phyloP scores from a whole-genome alignment of 805 yeast species.

The Barnettozyma sucrosica region DNA sequence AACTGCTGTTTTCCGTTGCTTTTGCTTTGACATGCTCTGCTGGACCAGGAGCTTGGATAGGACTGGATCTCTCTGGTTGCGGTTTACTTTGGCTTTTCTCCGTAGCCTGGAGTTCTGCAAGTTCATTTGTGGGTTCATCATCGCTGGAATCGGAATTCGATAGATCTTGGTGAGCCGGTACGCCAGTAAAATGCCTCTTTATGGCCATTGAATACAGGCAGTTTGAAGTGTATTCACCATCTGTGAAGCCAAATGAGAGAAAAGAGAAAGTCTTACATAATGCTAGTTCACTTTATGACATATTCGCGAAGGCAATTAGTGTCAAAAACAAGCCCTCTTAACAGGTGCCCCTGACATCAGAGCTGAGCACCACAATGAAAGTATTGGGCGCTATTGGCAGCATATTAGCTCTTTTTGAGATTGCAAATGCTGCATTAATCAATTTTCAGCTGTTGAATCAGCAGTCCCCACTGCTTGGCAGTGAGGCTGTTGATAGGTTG shows the following conservation, averaged over 20 bases:
- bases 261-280: neutral
- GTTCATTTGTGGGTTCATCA: neutral
- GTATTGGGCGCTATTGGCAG: neutral
- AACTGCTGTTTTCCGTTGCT: conserved; percentile 31
- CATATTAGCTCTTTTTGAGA: neutral
- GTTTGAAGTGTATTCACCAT: neutral
- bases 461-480: neutral
- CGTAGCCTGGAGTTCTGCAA: conserved; percentile 19
- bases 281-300: too few relatives aligned
- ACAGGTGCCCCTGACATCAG: neutral
- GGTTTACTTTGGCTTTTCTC: conserved; percentile 21
- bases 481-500: neutral
- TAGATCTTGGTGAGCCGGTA: neutral
- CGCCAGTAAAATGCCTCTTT: conserved; percentile 12
- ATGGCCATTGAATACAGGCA: conserved; percentile 5
- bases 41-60: conserved; percentile 25
- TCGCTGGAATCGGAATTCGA: neutral
- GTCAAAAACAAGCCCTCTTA: neutral
- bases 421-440: neutral
- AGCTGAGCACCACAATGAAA: neutral
- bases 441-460: neutral
- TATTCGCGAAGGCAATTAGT: neutral
- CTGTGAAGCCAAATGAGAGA: neutral
- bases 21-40: conserved; percentile 28
- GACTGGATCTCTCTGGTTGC: conserved; percentile 31